Percentiles rank a stretch among this genome's conserved stretches.
Evolutionary conservation across 441 rosid genomes (phyloP).

Genomic region (Brassica hybrid): DNA sequence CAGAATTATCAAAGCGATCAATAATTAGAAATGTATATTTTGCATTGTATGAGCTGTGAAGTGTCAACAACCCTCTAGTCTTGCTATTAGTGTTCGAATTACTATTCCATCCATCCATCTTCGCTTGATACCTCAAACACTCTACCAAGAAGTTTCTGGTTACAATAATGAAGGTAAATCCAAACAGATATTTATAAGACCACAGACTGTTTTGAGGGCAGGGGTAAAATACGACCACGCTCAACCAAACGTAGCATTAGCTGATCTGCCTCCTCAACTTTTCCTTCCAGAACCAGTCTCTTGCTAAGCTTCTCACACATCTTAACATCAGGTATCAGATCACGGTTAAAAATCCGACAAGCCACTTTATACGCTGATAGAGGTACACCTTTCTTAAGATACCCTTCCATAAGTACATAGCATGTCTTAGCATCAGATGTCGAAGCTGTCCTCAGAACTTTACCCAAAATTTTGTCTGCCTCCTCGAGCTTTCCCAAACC

Average conservation of each 20-base stretch:
- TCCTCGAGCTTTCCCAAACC: conserved; percentile 68
- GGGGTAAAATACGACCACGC: conserved; percentile 59
- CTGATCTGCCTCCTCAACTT: conserved; percentile 68
- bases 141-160: conserved; percentile 26
- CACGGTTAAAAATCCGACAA: conserved; percentile 73
- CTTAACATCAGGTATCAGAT: conserved; percentile 77
- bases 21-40: background rate
- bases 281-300: conserved; percentile 61
- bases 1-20: conserved; percentile 8
- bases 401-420: conserved; percentile 72
- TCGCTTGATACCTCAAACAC: conserved; percentile 19
- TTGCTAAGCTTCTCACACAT: conserved; percentile 74
- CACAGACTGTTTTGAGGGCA: conserved; percentile 13
- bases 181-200: conserved; percentile 13
- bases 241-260: conserved; percentile 78
- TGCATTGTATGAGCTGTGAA: conserved; percentile 15
- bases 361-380: conserved; percentile 80
- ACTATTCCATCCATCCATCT: conserved; percentile 7
- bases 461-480: conserved; percentile 73
- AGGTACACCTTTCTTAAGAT: conserved; percentile 64
- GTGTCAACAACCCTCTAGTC: conserved; percentile 13
- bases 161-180: conserved; percentile 7
- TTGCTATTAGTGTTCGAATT: conserved; percentile 2
- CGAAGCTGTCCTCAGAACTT: conserved; percentile 79
- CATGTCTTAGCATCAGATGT: conserved; percentile 74